Evolutionary conservation across 306 rosid species (phyloP).

Genomic region (Acacia melanoxylon): DNA sequence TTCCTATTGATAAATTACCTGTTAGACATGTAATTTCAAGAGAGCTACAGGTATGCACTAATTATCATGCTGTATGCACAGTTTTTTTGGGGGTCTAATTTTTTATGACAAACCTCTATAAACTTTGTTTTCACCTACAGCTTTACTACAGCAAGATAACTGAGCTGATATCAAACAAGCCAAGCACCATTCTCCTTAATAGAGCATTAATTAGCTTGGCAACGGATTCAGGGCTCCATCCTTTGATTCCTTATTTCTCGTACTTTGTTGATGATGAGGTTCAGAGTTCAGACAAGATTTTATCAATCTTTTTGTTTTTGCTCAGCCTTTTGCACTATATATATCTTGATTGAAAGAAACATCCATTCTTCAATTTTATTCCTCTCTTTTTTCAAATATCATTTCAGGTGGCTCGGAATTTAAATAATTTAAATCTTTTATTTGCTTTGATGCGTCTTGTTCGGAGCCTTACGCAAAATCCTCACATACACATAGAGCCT

Average conservation of each 20-base stretch:
- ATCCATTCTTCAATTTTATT: conserved; percentile 27
- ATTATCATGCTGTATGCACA: conserved; percentile 22
- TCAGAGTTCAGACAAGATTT: conserved; percentile 40
- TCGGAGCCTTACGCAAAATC: conserved; percentile 79
- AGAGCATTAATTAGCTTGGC: conserved; percentile 78
- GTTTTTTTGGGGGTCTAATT: conserved; percentile 9
- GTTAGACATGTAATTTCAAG: conserved; percentile 70
- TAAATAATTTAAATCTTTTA: conserved; percentile 50
- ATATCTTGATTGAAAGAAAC: conserved; percentile 9
- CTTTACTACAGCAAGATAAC: conserved; percentile 79
- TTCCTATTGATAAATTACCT: conserved; percentile 74
- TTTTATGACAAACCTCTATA: conserved; percentile 7
- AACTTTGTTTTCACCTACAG: conserved; percentile 49
- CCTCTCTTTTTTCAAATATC: conserved; percentile 15
- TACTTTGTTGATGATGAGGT: conserved; percentile 89
- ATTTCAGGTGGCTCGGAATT: conserved; percentile 65
- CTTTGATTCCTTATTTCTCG: conserved; percentile 79
- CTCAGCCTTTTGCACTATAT: conserved; percentile 10
- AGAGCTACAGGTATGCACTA: conserved; percentile 74
- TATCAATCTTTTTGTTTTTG: conserved; percentile 1
- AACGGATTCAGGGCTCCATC: conserved; percentile 85
- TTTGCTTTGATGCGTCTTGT: conserved; percentile 83
- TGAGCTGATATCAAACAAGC: conserved; percentile 57
- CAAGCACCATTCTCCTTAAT: conserved; percentile 61
- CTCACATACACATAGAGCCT: conserved; percentile 79